Evolutionary conservation across 2,329 filamentous ascomycete species (phyloP).

Genomic region (Fusarium pseudograminearum): DNA sequence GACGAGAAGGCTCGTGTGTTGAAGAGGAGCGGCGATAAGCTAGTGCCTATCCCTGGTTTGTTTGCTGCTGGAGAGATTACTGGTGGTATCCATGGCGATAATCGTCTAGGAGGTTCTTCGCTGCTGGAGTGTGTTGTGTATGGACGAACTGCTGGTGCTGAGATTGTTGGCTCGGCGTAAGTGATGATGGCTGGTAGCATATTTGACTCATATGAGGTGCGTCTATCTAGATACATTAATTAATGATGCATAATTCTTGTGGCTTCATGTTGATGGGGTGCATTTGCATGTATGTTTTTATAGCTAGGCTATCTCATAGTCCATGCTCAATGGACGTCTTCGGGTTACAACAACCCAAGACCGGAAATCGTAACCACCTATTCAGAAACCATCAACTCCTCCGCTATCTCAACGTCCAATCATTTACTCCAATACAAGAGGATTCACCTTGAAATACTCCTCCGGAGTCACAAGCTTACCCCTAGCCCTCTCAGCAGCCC

Average conservation of each 20-base stretch:
- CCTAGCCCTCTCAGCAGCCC: constrained; percentile 37
- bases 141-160: constrained; percentile 66
- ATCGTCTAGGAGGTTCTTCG: constrained; percentile 71
- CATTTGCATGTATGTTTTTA: not conserved
- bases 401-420: not conserved
- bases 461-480: constrained; percentile 40
- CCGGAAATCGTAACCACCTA: not conserved
- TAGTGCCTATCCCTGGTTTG: constrained; percentile 64
- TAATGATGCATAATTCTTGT: not conserved
- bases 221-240: constrained; percentile 13
- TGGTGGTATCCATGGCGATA: constrained; percentile 73
- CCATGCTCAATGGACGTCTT: not conserved
- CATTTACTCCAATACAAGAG: constrained; percentile 21
- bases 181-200: not conserved
- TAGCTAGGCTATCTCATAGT: not conserved
- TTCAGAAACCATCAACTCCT: not conserved
- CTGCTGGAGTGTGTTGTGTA: constrained; percentile 74
- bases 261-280: not conserved
- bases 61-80: constrained; percentile 75
- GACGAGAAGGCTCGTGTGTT: constrained; percentile 66
- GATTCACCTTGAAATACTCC: constrained; percentile 38
- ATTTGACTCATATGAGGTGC: constrained; percentile 43
- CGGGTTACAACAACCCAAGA: not conserved
- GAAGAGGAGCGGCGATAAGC: constrained; percentile 49
- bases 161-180: constrained; percentile 27